Base-by-base conservation (phyloP, 129 eudicot species). In the Mikania micrantha region DNA sequence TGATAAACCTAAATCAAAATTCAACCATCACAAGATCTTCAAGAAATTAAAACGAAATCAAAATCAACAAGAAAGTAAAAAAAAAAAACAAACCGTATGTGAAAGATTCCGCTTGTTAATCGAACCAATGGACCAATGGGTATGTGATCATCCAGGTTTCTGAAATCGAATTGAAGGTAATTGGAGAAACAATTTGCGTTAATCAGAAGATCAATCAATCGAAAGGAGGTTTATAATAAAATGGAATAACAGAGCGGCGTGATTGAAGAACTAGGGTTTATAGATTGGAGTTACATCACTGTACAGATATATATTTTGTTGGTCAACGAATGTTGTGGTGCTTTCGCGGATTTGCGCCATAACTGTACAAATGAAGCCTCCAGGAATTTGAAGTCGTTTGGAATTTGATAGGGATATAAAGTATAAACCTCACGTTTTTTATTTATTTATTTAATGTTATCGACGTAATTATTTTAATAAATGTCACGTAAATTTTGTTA, bases 251-350 rank as follows among this genome's bases (percentile, higher is more conserved):
- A 12, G 3, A 34, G 57, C 64, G 76, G 76, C 60, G 49, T 11
- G 31, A 59, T 59, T 69, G 74, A 69, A 38, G 15, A 52, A 21
- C 11, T 71, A 71, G 76, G 76, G 76, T 71, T 71, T 71, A 71
- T 59, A 17, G 42, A 44, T 50, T n/a, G n/a, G n/a, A n/a, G 29
- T 25, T 48, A 5, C 45, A 69, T 69, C 20, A 54, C 19, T 56
- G 47, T 8, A 68, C 32, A 29, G 21, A 22, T 39, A 13, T 58
- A 29, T 70, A 17, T 41, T 19, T 41, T 70, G 34, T 3, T 59
- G 48, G 76, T 60, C 68, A 44, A 60, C 76, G 60, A 49, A 48
- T 34, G 13, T 10, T n/a, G n/a, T n/a, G n/a, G n/a, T n/a, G n/a
- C n/a, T n/a, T n/a, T n/a, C n/a, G n/a, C n/a, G n/a, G n/a, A n/a